These are phyloP conservation scores for Phytophthora pluvialis DNA, from an alignment of 352 stramenopile genomes.

Conservation along the genomic window DNA sequence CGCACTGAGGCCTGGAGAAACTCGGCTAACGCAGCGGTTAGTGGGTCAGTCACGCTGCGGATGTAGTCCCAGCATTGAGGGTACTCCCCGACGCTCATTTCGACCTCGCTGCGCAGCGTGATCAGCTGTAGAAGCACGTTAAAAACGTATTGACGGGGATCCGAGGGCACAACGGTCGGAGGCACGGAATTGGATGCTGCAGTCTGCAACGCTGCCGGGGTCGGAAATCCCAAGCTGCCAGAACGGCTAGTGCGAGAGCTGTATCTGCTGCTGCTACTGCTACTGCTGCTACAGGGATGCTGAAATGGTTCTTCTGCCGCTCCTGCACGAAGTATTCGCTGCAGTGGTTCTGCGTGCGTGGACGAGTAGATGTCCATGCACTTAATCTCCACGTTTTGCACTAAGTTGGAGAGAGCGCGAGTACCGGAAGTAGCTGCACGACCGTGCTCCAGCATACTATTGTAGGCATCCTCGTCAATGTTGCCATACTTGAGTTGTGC, in stretches of 20 bases:
- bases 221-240: slow-evolving; percentile 29
- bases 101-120: slow-evolving; percentile 71
- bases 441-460: slow-evolving; percentile 25
- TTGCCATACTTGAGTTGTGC: slow-evolving; percentile 39
- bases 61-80: slow-evolving; percentile 66
- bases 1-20: slow-evolving; percentile 51
- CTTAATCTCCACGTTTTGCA: slow-evolving; percentile 57
- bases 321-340: slow-evolving; percentile 53
- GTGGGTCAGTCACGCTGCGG: slow-evolving; percentile 51
- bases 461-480: slow-evolving; percentile 25
- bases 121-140: slow-evolving; percentile 82
- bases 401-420: slow-evolving; percentile 41
- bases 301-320: slow-evolving; percentile 58
- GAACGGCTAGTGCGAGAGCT: slow-evolving; percentile 39
- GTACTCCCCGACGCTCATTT: slow-evolving; percentile 68
- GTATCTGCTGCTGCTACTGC: slow-evolving; percentile 30
- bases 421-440: slow-evolving; percentile 30
- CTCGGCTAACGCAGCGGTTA: slow-evolving; percentile 54
- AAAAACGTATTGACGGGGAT: slow-evolving; percentile 83
- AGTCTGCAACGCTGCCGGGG: slow-evolving; percentile 18
- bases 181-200: slow-evolving; percentile 19
- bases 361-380: slow-evolving; percentile 70
- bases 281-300: slow-evolving; percentile 19
- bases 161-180: slow-evolving; percentile 40
- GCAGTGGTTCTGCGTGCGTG: slow-evolving; percentile 55